phyloP scores from a whole-genome alignment of 2,329 filamentous ascomycete genomes.

The Fusarium dimerum region DNA sequence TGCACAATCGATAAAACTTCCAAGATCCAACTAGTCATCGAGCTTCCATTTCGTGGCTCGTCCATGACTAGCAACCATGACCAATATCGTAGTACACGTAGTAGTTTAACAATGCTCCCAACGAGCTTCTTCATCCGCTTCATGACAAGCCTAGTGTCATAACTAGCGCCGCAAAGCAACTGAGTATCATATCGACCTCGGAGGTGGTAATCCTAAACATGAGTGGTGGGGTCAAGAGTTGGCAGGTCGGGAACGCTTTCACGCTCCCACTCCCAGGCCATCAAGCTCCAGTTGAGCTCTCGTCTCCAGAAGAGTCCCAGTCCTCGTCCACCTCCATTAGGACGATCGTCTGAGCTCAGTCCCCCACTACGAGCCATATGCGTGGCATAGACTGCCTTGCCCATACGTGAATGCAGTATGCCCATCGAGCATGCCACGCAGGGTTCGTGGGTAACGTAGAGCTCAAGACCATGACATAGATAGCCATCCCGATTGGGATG shows the following conservation, averaged over 20 bases:
- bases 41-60: neutral
- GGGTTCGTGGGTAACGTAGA: conserved; percentile 94
- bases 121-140: conserved; percentile 12
- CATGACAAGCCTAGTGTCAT: conserved; percentile 5
- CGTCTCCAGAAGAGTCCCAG: conserved; percentile 70
- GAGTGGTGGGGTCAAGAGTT: conserved; percentile 49
- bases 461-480: conserved; percentile 87
- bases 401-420: conserved; percentile 89
- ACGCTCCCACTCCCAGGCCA: conserved; percentile 75
- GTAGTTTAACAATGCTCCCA: conserved; percentile 19
- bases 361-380: conserved; percentile 82
- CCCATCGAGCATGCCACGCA: conserved; percentile 98
- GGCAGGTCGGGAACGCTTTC: conserved; percentile 40
- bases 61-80: conserved; percentile 5
- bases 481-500: conserved; percentile 78
- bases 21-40: neutral
- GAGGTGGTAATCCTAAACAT: conserved; percentile 51
- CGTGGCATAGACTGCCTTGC: conserved; percentile 76
- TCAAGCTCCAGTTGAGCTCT: conserved; percentile 83
- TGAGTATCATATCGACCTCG: conserved; percentile 39
- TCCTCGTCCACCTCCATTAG: conserved; percentile 58
- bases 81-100: conserved; percentile 12
- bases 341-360: conserved; percentile 73
- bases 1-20: conserved; percentile 16
- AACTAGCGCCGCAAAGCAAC: conserved; percentile 17